Percentiles rank a stretch among this genome's conserved stretches.
These are phyloP conservation scores for Stipa capillata DNA, from an alignment of 176 grass and related monocot genomes.

Conservation along the genomic window DNA sequence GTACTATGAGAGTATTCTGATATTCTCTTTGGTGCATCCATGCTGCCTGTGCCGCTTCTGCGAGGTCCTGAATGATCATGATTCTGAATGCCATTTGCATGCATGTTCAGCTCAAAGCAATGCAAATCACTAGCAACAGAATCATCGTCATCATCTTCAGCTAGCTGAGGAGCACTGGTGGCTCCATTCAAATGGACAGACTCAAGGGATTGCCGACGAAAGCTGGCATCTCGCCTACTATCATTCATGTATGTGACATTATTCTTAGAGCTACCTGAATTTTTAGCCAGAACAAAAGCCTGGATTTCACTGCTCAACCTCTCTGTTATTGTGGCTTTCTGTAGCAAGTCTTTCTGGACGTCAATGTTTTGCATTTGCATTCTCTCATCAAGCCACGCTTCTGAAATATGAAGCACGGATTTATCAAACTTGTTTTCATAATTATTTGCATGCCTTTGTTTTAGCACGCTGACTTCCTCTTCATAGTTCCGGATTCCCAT, in stretches of 20 bases:
- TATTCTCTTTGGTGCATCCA: constrained; percentile 25
- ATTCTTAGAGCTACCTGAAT: constrained; percentile 16
- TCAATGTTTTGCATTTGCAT: constrained; percentile 77
- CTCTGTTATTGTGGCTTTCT: constrained; percentile 45
- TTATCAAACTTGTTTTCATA: constrained; percentile 61
- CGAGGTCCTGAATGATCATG: neutral
- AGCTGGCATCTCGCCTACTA: constrained; percentile 17
- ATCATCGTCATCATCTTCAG: constrained; percentile 63
- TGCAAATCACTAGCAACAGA: constrained; percentile 81
- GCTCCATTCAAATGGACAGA: constrained; percentile 79
- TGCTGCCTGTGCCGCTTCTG: constrained; percentile 9
- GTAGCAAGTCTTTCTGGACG: constrained; percentile 17
- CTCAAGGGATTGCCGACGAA: constrained; percentile 77
- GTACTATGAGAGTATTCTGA: constrained; percentile 23
- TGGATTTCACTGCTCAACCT: constrained; percentile 74
- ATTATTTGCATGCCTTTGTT: constrained; percentile 48
- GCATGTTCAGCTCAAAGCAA: constrained; percentile 80
- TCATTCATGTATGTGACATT: constrained; percentile 16
- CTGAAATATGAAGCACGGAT: constrained; percentile 63
- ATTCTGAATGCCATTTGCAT: constrained; percentile 4
- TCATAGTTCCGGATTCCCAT: constrained; percentile 65
- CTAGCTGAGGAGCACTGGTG: constrained; percentile 65
- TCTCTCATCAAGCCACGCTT: constrained; percentile 83
- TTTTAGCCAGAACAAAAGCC: constrained; percentile 51
- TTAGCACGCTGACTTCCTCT: constrained; percentile 69